phyloP scores from a whole-genome alignment of 2,329 filamentous ascomycete species.

The Pezicula neosporulosa region DNA sequence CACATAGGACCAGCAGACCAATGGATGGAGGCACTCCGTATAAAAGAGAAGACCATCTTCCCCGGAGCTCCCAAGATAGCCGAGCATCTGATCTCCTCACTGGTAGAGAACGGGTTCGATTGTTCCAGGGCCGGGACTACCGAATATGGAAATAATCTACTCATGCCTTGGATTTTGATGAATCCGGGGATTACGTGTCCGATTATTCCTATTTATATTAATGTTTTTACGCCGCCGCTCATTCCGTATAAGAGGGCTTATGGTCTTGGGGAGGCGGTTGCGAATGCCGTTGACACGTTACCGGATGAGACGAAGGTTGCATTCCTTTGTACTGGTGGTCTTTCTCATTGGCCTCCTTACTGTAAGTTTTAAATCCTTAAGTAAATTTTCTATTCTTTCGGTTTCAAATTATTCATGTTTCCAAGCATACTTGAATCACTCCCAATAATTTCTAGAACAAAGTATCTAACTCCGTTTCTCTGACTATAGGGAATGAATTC shows the following conservation, averaged over 20 bases:
- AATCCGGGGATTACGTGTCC: slow-evolving; percentile 18
- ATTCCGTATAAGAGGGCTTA: slow-evolving; percentile 27
- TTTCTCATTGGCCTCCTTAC: slow-evolving; percentile 29
- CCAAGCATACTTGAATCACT: too few species aligned
- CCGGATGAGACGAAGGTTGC: slow-evolving; percentile 13
- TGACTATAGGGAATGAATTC: slow-evolving; percentile 11
- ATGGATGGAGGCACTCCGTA: slow-evolving; percentile 24
- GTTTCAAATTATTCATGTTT: too few species aligned
- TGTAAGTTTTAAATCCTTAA: slow-evolving; percentile 4
- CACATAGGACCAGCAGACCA: slow-evolving; percentile 27
- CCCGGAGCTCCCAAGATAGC: slow-evolving; percentile 23
- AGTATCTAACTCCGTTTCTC: too few species aligned
- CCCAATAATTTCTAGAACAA: too few species aligned
- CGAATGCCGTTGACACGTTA: slow-evolving; percentile 17
- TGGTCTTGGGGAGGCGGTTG: slow-evolving; percentile 26
- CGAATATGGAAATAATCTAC: slow-evolving; percentile 27
- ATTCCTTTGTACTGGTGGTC: slow-evolving; percentile 21
- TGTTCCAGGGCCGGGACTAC: slow-evolving; percentile 19
- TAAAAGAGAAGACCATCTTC: slow-evolving; percentile 22
- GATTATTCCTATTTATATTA: slow-evolving; percentile 26
- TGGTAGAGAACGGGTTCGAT: slow-evolving; percentile 25
- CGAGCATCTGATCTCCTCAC: slow-evolving; percentile 19
- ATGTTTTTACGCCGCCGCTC: slow-evolving; percentile 27
- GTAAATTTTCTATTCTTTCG: too few species aligned
- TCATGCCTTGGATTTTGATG: slow-evolving; percentile 30